These are phyloP conservation scores for Annona cherimola DNA, from an alignment of 164 flowering plant species.

Conservation along the genomic window DNA sequence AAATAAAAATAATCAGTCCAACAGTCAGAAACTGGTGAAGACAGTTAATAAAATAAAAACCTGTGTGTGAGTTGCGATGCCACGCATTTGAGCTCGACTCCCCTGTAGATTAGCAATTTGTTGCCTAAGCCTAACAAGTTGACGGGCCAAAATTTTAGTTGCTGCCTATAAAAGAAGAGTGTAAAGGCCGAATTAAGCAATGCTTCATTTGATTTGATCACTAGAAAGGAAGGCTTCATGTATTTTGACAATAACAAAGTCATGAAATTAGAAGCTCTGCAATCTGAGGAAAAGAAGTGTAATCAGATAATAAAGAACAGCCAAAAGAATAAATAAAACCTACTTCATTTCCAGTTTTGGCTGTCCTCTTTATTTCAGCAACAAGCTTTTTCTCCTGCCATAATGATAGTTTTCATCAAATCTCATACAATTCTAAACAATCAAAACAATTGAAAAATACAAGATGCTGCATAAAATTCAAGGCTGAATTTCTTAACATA, in stretches of 20 bases:
- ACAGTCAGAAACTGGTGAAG: not conserved
- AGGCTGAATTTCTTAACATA: conserved; percentile 23
- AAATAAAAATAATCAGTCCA: not conserved
- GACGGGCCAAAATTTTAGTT: conserved; percentile 83
- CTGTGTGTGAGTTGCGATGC: conserved; percentile 91
- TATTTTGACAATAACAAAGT: not conserved
- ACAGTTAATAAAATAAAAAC: conserved; percentile 20
- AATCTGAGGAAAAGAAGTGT: not conserved
- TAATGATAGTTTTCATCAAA: conserved; percentile 4
- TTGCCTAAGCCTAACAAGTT: conserved; percentile 81
- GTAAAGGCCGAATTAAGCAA: not conserved
- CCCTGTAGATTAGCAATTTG: conserved; percentile 86
- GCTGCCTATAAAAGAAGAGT: conserved; percentile 54
- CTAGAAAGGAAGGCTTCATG: not conserved
- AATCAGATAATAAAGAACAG: not conserved
- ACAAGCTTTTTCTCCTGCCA: conserved; percentile 91
- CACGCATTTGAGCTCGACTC: conserved; percentile 93
- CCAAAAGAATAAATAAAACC: not conserved
- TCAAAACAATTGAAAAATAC: conserved; percentile 3
- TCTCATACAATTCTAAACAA: not conserved
- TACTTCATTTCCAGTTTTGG: conserved; percentile 96
- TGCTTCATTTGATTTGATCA: not conserved
- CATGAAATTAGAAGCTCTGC: not conserved
- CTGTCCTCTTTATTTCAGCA: conserved; percentile 88
- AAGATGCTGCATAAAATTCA: not conserved